Base-by-base conservation (phyloP, 2,329 filamentous ascomycete genomes). In the Thielaviopsis ethacetica region DNA sequence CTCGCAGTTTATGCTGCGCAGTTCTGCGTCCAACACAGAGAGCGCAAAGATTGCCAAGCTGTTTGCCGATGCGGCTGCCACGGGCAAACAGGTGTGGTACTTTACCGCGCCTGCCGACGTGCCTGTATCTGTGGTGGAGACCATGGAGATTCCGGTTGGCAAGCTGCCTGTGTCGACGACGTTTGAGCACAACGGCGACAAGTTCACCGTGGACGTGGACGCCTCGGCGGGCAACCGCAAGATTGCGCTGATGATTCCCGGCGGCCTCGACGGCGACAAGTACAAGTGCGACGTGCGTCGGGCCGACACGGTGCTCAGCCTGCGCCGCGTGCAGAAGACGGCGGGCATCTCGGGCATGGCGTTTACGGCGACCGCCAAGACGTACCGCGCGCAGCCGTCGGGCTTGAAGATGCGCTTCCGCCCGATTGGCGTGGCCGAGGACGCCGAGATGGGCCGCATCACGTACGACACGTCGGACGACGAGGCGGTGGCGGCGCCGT, bases 31-130 rank as follows among this genome's bases (percentile, higher is more conserved):
- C 52, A 66, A 67, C n/a, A 63, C 67, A 61, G 69, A 68, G 22
- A 67, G 72, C 66, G 68, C 76, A 64, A 71, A 79, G 66, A 70
- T 80, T 61, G 68, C 76, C 9, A 72, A 77, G 22, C 70, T 84
- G 57, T 81, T 86, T 65, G 77, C 73, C 65, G 73, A 79, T 60
- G 76, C 77, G 58, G 79, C 80, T 64, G 68, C 84, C 7, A 72
- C 81, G 59, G 84, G 83, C 62, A 89, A 88, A 72, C 83, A 90
- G 67, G 75, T 90, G 61, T 91, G 86, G 86, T 87, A 89, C 68
- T 88, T 91, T 65, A 87, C 84, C 10, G 83, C 84, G 3, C 86
- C 86, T 1, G 78, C 82, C 5, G 81, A 80, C 12, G 72, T 89
- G 2, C 81, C 85, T n/a, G 76, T 90, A 59, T 81, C 79, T 12